phyloP scores from a whole-genome alignment of 495 filamentous ascomycete genomes.

The Cetradonia linearis region DNA sequence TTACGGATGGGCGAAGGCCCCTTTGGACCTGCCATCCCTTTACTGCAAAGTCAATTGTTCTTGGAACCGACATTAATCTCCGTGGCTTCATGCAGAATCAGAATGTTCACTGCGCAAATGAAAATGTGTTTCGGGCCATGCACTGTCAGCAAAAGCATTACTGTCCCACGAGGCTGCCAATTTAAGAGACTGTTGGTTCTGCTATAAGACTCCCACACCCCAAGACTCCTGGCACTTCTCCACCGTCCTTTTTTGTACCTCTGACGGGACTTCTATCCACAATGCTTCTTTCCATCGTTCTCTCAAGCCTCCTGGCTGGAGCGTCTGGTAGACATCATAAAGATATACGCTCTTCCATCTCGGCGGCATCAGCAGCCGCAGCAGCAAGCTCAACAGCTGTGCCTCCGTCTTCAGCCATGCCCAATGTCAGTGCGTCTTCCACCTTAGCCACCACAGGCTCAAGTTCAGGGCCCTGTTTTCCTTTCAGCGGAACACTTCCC shows the following conservation, averaged over 20 bases:
- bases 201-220: background rate
- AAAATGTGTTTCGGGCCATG: background rate
- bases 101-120: background rate
- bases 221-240: no score
- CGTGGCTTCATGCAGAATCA: background rate
- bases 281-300: background rate
- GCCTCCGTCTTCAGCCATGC: background rate
- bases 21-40: background rate
- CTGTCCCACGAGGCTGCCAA: background rate
- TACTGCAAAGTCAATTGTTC: background rate
- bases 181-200: background rate
- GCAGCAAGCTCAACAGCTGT: background rate
- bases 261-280: background rate
- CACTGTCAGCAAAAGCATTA: background rate
- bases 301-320: background rate
- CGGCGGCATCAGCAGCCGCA: background rate
- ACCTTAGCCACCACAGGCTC: background rate
- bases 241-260: no score
- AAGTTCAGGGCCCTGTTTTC: background rate
- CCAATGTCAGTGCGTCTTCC: background rate
- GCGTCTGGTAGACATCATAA: background rate
- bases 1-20: no score
- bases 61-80: background rate
- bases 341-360: background rate
- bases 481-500: background rate